phyloP scores from a whole-genome alignment of 1,284 basidiomycete genomes.

The Microbotryum silenes-acaulis region DNA sequence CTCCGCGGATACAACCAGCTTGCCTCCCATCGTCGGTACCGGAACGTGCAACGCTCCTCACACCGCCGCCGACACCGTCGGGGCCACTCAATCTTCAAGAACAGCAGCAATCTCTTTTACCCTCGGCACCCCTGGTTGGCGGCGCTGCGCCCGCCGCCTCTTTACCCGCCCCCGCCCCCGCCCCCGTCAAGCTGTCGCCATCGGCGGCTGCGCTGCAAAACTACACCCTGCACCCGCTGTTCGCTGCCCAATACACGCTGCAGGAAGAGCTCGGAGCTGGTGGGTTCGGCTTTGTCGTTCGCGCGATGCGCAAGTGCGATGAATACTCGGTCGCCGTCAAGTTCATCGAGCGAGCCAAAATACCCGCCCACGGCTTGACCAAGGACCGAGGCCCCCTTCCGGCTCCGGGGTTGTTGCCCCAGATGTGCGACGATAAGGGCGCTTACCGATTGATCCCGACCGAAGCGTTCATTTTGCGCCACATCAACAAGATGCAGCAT shows the following conservation, averaged over 20 bases:
- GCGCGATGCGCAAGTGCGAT: conserved; percentile 37
- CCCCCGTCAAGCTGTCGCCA: too few species aligned
- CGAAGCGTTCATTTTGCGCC: conserved; percentile 68
- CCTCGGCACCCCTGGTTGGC: too few species aligned
- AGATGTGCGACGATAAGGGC: not conserved
- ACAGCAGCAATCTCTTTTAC: too few species aligned
- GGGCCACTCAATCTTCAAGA: too few species aligned
- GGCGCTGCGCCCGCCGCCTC: too few species aligned
- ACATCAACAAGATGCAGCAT: conserved; percentile 52
- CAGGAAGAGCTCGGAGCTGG: conserved; percentile 70
- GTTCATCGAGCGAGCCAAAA: conserved; percentile 64
- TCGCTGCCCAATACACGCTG: conserved; percentile 59
- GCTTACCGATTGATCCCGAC: conserved; percentile 53
- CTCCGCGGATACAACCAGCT: too few species aligned
- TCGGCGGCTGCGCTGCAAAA: conserved; percentile 28
- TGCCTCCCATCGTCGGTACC: too few species aligned
- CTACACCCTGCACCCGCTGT: conserved; percentile 59
- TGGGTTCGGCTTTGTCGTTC: conserved; percentile 78
- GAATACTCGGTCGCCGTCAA: conserved; percentile 79
- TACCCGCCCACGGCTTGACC: conserved; percentile 25
- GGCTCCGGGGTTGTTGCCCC: conserved; percentile 17
- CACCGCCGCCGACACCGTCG: too few species aligned
- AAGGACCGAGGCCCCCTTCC: conserved; percentile 18
- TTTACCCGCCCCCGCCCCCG: too few species aligned
- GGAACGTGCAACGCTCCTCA: too few species aligned